A percentile compares a stretch with the other conserved stretches of the same genome.
Conservation (phyloP, 257 asterid genomes). For the Primulina eburnea region DNA sequence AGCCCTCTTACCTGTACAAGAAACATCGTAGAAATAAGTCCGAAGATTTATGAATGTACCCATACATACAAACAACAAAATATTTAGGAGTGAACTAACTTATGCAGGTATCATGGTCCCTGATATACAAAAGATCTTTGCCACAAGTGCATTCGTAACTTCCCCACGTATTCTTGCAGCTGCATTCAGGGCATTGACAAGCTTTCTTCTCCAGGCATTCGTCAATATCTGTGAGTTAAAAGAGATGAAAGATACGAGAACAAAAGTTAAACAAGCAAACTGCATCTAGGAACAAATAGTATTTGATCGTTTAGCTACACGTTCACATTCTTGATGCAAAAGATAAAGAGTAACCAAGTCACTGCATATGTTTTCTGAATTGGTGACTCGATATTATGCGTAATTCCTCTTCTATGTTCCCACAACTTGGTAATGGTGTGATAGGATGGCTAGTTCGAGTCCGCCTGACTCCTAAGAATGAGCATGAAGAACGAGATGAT, state of each 20-base stretch:
- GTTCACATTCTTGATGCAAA: too few relatives aligned
- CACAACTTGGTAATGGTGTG: background rate
- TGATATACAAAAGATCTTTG: conserved; percentile 59
- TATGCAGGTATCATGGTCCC: conserved; percentile 91
- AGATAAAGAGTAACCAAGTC: too few relatives aligned
- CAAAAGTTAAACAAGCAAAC: conserved; percentile 8
- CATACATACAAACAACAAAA: too few relatives aligned
- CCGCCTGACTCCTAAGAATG: too few relatives aligned
- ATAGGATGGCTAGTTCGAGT: too few relatives aligned
- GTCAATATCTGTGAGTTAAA: conserved; percentile 48
- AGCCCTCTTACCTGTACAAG: conserved; percentile 51
- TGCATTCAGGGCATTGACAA: conserved; percentile 82
- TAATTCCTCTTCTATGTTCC: background rate
- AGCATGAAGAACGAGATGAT: too few relatives aligned
- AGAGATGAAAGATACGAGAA: conserved; percentile 10
- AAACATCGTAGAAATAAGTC: background rate
- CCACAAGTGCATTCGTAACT: conserved; percentile 75
- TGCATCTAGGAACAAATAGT: background rate
- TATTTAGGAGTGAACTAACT: conserved; percentile 39
- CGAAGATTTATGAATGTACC: too few relatives aligned
- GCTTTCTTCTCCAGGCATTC: conserved; percentile 83
- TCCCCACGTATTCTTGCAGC: conserved; percentile 84
- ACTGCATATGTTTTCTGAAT: too few relatives aligned
- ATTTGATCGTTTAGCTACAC: background rate
- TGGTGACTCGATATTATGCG: too few relatives aligned